Evolutionary conservation across 164 flowering plant species (phyloP).

Genomic region (Macadamia tetraphylla): DNA sequence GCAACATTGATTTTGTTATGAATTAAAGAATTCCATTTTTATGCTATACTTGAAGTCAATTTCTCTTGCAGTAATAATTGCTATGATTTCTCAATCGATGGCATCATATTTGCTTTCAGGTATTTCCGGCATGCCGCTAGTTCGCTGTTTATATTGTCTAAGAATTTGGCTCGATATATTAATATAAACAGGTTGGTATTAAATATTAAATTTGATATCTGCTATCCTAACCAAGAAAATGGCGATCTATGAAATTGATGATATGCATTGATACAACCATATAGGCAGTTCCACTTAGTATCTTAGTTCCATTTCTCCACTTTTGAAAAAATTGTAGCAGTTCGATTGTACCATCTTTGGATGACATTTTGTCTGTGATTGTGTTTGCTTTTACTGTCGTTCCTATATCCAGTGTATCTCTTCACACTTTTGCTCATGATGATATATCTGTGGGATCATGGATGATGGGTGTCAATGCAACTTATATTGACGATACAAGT

Average conservation of each 20-base stretch:
- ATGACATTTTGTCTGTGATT: not conserved
- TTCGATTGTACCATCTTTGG: not conserved
- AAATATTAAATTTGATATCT: not conserved
- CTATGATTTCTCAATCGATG: not conserved
- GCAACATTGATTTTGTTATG: too few species aligned
- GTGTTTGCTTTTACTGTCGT: not conserved
- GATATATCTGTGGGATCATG: slow-evolving; percentile 91
- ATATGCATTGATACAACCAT: not conserved
- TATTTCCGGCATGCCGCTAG: slow-evolving; percentile 94
- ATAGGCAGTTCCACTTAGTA: too few species aligned
- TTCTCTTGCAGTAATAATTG: not conserved
- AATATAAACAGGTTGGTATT: slow-evolving; percentile 74
- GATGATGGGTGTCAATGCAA: slow-evolving; percentile 95
- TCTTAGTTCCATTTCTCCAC: not conserved
- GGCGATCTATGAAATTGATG: not conserved
- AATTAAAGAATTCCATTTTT: too few species aligned
- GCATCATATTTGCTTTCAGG: slow-evolving; percentile 35
- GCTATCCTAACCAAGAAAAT: not conserved
- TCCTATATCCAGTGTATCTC: slow-evolving; percentile 64
- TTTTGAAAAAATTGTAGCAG: not conserved
- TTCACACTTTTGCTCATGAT: slow-evolving; percentile 84
- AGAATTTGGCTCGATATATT: slow-evolving; percentile 74
- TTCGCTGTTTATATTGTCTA: slow-evolving; percentile 69
- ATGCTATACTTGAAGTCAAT: too few species aligned
- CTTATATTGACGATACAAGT: slow-evolving; percentile 77